These are phyloP conservation scores for Fusarium nematophilum DNA, from an alignment of 2,329 filamentous ascomycete genomes.

Conservation along the genomic window DNA sequence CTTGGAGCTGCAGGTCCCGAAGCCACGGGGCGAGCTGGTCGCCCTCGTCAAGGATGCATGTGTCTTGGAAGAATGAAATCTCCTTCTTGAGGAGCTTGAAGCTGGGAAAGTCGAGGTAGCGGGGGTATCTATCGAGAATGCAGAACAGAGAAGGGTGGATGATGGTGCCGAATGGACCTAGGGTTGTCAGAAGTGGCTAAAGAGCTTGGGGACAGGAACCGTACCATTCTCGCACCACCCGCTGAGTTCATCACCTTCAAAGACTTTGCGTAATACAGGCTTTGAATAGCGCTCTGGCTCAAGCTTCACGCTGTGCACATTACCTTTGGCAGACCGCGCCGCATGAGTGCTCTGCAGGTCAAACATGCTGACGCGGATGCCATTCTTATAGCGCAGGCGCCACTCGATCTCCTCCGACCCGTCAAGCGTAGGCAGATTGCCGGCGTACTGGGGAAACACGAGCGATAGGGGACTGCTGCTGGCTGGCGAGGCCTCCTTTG, in stretches of 20 bases:
- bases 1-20: slow-evolving; percentile 35
- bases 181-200: background rate
- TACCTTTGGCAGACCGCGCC: slow-evolving; percentile 3
- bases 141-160: slow-evolving; percentile 41
- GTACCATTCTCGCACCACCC: slow-evolving; percentile 36
- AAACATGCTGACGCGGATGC: slow-evolving; percentile 39
- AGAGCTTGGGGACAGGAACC: fast-evolving
- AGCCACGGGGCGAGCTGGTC: slow-evolving; percentile 37
- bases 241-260: slow-evolving; percentile 15
- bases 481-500: slow-evolving; percentile 1
- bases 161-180: slow-evolving; percentile 34
- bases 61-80: slow-evolving; percentile 39
- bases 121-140: slow-evolving; percentile 38
- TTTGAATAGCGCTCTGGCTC: slow-evolving; percentile 33
- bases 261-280: slow-evolving; percentile 31
- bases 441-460: slow-evolving; percentile 40
- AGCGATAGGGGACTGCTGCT: slow-evolving; percentile 26
- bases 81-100: slow-evolving; percentile 29
- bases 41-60: slow-evolving; percentile 12
- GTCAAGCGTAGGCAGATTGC: slow-evolving; percentile 32
- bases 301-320: slow-evolving; percentile 32
- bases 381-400: slow-evolving; percentile 35
- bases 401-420: slow-evolving; percentile 43
- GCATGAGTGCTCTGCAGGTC: slow-evolving; percentile 37
- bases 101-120: slow-evolving; percentile 32